Base-by-base conservation (phyloP, 331 rosid genomes). In the Cydonia oblonga region DNA sequence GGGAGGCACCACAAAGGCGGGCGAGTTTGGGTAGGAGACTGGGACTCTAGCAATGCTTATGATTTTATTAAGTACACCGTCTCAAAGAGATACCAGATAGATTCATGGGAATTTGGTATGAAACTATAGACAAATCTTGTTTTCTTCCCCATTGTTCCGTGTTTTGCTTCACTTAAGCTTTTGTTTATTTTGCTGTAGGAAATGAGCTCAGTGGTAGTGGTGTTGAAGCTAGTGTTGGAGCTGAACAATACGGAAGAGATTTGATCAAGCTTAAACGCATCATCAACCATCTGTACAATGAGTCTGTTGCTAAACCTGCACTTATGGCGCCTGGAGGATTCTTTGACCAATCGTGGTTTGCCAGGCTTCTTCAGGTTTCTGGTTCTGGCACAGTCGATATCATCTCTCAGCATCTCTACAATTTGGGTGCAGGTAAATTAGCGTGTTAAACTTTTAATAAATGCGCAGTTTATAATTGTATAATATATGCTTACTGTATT, bases 51-150 rank as follows among this genome's bases (percentile, higher is more conserved):
- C 22, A 92, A 92, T 40, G 77, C 96, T 49, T 25, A 69, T 32
- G 86, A 85, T 76, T 85, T 92, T 13, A 85, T 92, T 66, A 85
- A 85, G 6, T 90, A 92, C 73, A 88, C 98, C 14, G 18, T 85
- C 73, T 89, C 92, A 2, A 93, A 86, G 81, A 90, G 96, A 79
- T 91, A 89, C 81, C 69, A 70, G 72, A 92, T 92, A 26, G 89
- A 86, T 76, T 90, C 98, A 7, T 92, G 98, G 98, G 98, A 92
- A 71, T 92, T 88, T 64, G 98, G 98, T 92, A 90, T 73, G 75
- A 70, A 80, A 46, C 60, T 38, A 65, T n/a, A 59, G 64, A 75
- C 32, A 75, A 35, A 40, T 30, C 76, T 73, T 23, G 32, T 80
- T 70, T 49, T 70, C 40, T 60, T 63, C 46, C 78, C 54, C 42